Conservation (phyloP, 106 monocot genomes). For the Dioscorea dumetorum region DNA sequence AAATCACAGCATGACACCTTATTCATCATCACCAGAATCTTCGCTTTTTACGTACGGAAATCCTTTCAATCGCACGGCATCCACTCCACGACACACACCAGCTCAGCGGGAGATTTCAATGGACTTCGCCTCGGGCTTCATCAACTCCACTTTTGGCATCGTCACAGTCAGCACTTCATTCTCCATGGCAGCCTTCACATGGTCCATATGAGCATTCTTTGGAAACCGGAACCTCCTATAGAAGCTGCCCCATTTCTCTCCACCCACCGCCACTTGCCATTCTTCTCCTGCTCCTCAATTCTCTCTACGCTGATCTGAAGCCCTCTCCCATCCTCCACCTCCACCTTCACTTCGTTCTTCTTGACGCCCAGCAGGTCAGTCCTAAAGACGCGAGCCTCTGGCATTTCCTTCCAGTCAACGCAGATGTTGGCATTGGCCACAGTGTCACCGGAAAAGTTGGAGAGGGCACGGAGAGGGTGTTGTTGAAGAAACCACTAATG, state of each 20-base stretch:
- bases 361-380: conserved; percentile 13
- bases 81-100: too few species aligned
- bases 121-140: conserved; percentile 17
- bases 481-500: neutral
- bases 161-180: conserved; percentile 20
- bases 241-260: conserved; percentile 15
- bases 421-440: conserved; percentile 16
- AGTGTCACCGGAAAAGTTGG: conserved; percentile 9
- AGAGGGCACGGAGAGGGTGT: neutral
- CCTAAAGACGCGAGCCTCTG: conserved; percentile 18
- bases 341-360: conserved; percentile 8
- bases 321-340: neutral
- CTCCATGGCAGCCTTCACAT: conserved; percentile 24
- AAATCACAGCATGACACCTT: too few species aligned
- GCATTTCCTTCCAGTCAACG: conserved; percentile 24
- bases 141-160: conserved; percentile 18
- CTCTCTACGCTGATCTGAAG: conserved; percentile 12
- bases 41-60: too few species aligned
- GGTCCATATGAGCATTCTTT: conserved; percentile 14
- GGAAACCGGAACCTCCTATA: conserved; percentile 12
- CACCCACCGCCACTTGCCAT: conserved; percentile 3
- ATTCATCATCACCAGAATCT: too few species aligned
- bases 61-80: too few species aligned
- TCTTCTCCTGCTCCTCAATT: conserved; percentile 16
- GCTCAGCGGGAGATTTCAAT: conserved; percentile 9